A percentile compares a stretch with the other conserved stretches of the same genome.
These are phyloP conservation scores for Crassisporium funariophilum DNA, from an alignment of 768 basidiomycete genomes.

Conservation along the genomic window DNA sequence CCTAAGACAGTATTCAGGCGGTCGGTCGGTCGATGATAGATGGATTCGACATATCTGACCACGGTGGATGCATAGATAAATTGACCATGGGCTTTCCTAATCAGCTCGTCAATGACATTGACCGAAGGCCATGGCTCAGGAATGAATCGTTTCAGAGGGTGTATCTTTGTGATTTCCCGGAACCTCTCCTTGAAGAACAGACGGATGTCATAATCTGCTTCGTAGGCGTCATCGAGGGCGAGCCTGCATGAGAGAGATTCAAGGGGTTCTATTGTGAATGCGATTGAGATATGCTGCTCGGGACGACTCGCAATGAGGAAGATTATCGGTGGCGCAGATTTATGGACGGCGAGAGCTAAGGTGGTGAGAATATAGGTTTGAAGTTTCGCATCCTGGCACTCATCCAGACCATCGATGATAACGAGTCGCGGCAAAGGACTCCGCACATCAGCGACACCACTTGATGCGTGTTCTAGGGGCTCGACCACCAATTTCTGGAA, in stretches of 20 bases:
- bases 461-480: background rate
- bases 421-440: background rate
- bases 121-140: constrained; percentile 20
- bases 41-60: constrained; percentile 22
- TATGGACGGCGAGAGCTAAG: background rate
- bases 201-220: too few species aligned
- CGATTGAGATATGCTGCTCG: too few species aligned
- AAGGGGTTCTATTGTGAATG: too few species aligned
- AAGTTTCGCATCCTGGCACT: background rate
- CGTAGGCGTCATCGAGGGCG: too few species aligned
- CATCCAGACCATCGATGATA: background rate
- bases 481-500: constrained; percentile 2
- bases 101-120: constrained; percentile 12
- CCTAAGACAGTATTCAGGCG: constrained; percentile 17
- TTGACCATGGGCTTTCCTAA: constrained; percentile 21
- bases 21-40: constrained; percentile 10
- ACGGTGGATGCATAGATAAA: constrained; percentile 27
- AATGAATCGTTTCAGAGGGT: too few species aligned
- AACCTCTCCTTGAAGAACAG: too few species aligned
- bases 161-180: too few species aligned
- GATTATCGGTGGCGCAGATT: background rate
- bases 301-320: background rate
- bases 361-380: background rate
- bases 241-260: too few species aligned
- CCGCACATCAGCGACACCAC: constrained; percentile 1